phyloP scores from a whole-genome alignment of 2,329 filamentous ascomycete species.

The Penicillium vulpinum region DNA sequence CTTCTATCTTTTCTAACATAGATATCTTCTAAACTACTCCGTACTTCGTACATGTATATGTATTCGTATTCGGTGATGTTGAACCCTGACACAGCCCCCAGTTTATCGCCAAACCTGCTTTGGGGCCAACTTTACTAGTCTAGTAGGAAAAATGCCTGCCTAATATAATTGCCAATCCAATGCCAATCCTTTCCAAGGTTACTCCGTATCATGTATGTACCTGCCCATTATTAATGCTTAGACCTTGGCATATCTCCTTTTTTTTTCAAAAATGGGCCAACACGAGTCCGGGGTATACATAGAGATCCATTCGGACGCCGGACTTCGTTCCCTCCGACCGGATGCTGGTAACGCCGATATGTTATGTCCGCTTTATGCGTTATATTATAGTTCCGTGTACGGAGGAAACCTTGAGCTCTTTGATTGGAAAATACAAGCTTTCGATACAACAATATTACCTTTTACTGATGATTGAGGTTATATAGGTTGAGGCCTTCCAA shows the following conservation, averaged over 20 bases:
- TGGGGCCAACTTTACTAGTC: neutral
- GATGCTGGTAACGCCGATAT: conserved; percentile 14
- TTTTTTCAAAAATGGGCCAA: neutral
- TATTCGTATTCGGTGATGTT: conserved; percentile 2
- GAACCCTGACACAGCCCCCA: neutral
- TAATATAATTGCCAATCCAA: neutral
- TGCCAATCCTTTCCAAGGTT: too few species aligned
- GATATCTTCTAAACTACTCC: too few species aligned
- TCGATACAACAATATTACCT: neutral
- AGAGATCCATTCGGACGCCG: conserved; percentile 19
- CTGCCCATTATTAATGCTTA: neutral
- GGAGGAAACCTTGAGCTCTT: too few species aligned
- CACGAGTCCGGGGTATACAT: conserved; percentile 24
- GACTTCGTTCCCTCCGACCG: conserved; percentile 21
- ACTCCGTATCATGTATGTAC: neutral
- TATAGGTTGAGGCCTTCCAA: too few species aligned
- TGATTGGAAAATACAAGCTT: neutral
- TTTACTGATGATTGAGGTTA: neutral
- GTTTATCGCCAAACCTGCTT: neutral
- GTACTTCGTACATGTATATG: neutral
- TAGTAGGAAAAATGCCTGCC: neutral
- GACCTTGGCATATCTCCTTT: conserved; percentile 1
- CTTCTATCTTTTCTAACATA: too few species aligned
- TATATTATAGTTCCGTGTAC: neutral
- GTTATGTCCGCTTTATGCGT: neutral